Percentiles rank a stretch among this genome's conserved stretches.
phyloP scores from a whole-genome alignment of 768 basidiomycete species.

The Boletus huronensis region DNA sequence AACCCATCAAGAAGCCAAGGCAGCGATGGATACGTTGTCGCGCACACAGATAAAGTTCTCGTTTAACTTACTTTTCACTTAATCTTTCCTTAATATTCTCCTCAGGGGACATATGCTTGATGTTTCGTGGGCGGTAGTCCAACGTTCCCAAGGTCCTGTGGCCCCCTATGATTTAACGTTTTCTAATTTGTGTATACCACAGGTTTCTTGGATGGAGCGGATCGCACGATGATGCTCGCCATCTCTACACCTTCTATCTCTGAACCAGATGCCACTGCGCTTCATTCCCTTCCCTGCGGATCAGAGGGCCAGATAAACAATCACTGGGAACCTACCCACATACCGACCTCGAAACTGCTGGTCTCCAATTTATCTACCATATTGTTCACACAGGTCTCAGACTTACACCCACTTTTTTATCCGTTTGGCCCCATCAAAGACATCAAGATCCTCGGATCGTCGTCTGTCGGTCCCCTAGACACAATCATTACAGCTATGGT shows the following conservation, averaged over 20 bases:
- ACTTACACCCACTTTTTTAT: constrained; percentile 68
- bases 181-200: constrained; percentile 2
- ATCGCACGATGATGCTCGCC: constrained; percentile 64
- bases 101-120: constrained; percentile 70
- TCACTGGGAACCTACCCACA: constrained; percentile 32
- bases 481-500: constrained; percentile 55
- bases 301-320: constrained; percentile 32
- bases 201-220: constrained; percentile 83
- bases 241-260: constrained; percentile 37
- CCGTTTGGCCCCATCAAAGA: constrained; percentile 69
- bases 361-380: constrained; percentile 64
- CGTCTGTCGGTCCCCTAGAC: constrained; percentile 30
- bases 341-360: constrained; percentile 51
- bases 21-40: constrained; percentile 63
- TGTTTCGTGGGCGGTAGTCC: constrained; percentile 85
- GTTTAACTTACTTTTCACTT: neutral
- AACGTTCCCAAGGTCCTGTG: constrained; percentile 69
- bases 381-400: constrained; percentile 62
- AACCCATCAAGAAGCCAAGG: constrained; percentile 63
- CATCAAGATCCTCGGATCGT: constrained; percentile 46
- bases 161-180: neutral
- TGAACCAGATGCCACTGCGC: constrained; percentile 25
- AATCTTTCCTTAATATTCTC: constrained; percentile 2
- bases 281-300: constrained; percentile 22
- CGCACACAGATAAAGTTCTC: constrained; percentile 67